Evolutionary conservation across 805 yeast species (phyloP), one percentile per base, ranked within the genome.

Genomic region (Yarrowia deformans): DNA sequence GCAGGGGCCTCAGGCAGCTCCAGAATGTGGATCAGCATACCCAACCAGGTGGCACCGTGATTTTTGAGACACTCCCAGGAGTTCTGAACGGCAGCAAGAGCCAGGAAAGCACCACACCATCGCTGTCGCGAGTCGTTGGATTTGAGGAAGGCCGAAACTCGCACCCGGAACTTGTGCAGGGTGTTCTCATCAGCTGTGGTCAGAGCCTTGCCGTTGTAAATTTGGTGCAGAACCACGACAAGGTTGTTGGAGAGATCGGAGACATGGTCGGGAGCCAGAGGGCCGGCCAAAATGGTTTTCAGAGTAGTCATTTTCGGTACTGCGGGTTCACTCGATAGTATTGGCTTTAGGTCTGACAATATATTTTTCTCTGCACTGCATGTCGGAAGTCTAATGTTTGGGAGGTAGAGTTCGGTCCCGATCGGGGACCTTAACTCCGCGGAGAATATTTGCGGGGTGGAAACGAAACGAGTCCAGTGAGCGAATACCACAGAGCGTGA

Each of bases 1-100:
- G 77, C 72, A 9, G 74, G 69, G 8, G 75, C 72, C 34, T 78
- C 77, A n/a, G 78, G 78, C 16, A 80, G 76, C 48, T 78, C 79
- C 9, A 82, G 74, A 29, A 78, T 72, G 70, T 81, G 82, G 52
- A 81, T 70, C 66, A 82, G 58, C 18, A 77, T 77, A 12, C 75
- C 75, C 10, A 79, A 76, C 78, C 83, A 81, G 4, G 73, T 67
- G 1, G 76, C 72, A 12, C 84, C 85, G 55, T 78, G 81, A n/a
- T 74, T 71, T 42, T 80, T 75, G 42, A 82, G 70, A 18, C 74
- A 69, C 4, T 72, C 74, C 75, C 77, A 73, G 70, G 76, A 74
- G 10, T 34, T 68, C 13, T 70, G 54, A 8, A 76, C 63, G 1
- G 76, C 72, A 0, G 71, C 67, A 7, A 72, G 69, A 35, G 76